These are phyloP conservation scores for Leccinum variicolor DNA, from an alignment of 768 basidiomycete species.

Conservation along the genomic window DNA sequence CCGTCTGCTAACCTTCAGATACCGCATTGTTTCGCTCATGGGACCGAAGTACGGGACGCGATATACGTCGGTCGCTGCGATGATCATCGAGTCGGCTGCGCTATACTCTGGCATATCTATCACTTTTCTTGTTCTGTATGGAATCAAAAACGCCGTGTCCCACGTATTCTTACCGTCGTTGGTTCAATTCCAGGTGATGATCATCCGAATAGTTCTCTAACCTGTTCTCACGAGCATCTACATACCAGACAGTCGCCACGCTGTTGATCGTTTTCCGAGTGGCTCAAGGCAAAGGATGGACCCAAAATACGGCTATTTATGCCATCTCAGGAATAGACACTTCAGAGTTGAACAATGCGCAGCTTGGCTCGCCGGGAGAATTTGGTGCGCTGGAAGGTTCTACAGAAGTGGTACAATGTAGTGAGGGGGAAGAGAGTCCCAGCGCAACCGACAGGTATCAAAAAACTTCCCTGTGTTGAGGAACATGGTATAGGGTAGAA, in stretches of 20 bases:
- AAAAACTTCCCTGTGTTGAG: not conserved
- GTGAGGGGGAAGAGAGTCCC: not conserved
- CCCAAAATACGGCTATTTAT: not conserved
- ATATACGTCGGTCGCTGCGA: not conserved
- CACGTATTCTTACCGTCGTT: not conserved
- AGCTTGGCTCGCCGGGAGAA: not conserved
- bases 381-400: not conserved
- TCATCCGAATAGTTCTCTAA: not conserved
- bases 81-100: not conserved
- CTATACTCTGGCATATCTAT: not conserved
- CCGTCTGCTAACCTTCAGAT: not conserved
- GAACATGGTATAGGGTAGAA: not conserved
- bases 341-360: not conserved
- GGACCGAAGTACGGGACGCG: not conserved
- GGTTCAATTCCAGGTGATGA: not conserved
- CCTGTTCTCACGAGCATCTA: not conserved
- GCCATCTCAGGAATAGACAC: not conserved
- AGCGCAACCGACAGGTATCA: not conserved
- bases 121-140: not conserved
- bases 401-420: not conserved
- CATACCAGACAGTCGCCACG: not conserved
- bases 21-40: not conserved
- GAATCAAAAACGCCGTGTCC: not conserved
- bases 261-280: not conserved
- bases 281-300: not conserved